phyloP scores from a whole-genome alignment of 768 basidiomycete species.

The Tylopilus plumbeoviolaceoides region DNA sequence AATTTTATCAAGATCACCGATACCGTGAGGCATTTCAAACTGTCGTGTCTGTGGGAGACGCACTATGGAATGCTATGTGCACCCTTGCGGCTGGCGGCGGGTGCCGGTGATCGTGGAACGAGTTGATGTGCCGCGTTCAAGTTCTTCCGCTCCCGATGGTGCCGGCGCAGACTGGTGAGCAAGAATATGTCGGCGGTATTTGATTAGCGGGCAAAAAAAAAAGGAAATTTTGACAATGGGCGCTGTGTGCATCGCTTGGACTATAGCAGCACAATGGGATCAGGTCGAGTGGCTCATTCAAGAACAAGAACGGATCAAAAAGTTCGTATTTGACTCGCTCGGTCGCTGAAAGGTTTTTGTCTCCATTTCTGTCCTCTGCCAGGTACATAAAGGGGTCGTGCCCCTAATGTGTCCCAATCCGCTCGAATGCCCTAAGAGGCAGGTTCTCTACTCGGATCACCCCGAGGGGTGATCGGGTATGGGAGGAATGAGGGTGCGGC shows the following conservation, averaged over 20 bases:
- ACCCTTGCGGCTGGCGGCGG: neutral
- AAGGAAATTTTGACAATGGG: neutral
- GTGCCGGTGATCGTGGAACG: neutral
- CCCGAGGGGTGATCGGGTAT: no score
- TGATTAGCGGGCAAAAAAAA: neutral
- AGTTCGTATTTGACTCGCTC: neutral
- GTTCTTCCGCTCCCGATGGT: no score
- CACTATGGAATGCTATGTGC: neutral
- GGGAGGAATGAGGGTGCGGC: no score
- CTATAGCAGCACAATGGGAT: no score
- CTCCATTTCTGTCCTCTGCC: no score
- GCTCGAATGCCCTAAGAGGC: no score
- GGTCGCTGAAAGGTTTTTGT: neutral
- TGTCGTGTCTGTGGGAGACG: neutral
- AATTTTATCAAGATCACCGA: neutral
- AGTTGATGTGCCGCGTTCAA: no score
- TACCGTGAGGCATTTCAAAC: neutral
- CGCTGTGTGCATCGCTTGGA: neutral
- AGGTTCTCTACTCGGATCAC: no score
- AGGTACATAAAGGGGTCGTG: no score
- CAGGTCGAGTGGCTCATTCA: no score
- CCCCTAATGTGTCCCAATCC: no score
- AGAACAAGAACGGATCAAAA: neutral
- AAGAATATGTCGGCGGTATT: neutral
- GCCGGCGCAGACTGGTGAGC: no score